Evolutionary conservation across 2,329 filamentous ascomycete species (phyloP), one percentile per base, ranked within the genome.

Genomic region (Bipolaris zeicola): DNA sequence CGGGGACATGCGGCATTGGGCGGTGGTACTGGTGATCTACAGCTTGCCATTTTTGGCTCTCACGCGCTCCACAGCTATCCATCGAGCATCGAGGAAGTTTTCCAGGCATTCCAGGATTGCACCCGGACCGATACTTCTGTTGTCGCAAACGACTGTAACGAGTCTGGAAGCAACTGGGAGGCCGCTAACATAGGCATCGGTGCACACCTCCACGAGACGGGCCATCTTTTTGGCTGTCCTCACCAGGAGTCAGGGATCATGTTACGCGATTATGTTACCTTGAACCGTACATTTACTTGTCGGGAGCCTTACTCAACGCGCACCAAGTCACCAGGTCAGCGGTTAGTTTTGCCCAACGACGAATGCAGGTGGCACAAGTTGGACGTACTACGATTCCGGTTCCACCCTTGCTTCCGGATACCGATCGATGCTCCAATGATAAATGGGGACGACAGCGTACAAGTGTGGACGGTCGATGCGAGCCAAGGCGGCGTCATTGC

Each of bases 151-250:
- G 91, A 96, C 72, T 91, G 87, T 74, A 89, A 90, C 65, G 91
- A 96, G 64, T 89, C 88, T 6, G 93, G 93, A 22, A 96, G 91
- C 71, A 95, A 88, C 44, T 98, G 94, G 94, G 94, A 98, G 74
- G 88, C 92, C n/a, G 92, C 91, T 24, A 96, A 94, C 66, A 89
- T 96, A 58, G 93, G 93, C 28, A 96, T 98, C 62, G 94, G 94
- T 6, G 93, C 92, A 8, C 94, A 98, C 75, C 77, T 98, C 45
- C 94, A 96, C 75, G 92, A 97, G 76, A 89, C 89, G 0, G 94
- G 94, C 3, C 94, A 96, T 77, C 77, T 96, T 20, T 90, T 98
- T 64, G 94, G 94, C 47, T 96, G 91, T 64, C 91, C 92, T 8
- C 91, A 96, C 71, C 92, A 96, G 71, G 91, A 95, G 70, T 89